Percentiles rank a stretch among this genome's conserved stretches.
These are phyloP conservation scores for Bolboschoenus planiculmis DNA, from an alignment of 176 grass and related monocot genomes.

Conservation along the genomic window DNA sequence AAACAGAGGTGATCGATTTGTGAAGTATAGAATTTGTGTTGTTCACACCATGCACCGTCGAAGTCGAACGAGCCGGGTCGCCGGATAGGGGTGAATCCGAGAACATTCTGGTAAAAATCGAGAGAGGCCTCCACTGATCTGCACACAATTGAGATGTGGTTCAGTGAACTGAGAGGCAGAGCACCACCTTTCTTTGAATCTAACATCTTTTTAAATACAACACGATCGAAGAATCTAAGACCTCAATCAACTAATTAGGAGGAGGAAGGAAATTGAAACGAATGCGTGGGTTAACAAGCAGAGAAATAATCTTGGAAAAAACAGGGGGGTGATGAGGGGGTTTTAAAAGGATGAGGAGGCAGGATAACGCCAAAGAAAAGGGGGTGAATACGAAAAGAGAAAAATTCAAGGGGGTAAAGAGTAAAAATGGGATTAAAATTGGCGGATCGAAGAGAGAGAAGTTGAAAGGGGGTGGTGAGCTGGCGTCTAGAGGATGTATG, in stretches of 20 bases:
- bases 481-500: not conserved
- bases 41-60: constrained; percentile 62
- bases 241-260: not conserved
- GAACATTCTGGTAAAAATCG: constrained; percentile 70
- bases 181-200: constrained; percentile 15
- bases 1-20: not conserved
- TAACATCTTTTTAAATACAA: constrained; percentile 11
- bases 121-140: constrained; percentile 55
- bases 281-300: too few relatives aligned
- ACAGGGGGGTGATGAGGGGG: not conserved
- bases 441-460: not conserved
- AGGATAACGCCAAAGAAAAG: not conserved
- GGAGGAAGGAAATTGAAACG: not conserved
- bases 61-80: constrained; percentile 73
- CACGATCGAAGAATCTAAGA: too few relatives aligned
- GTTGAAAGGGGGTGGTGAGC: not conserved
- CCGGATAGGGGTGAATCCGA: constrained; percentile 69
- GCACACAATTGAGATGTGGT: constrained; percentile 87
- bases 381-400: not conserved
- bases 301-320: not conserved
- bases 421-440: not conserved
- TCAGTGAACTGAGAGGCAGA: constrained; percentile 64
- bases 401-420: not conserved
- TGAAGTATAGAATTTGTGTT: not conserved
- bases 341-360: not conserved